A percentile compares a stretch with the other conserved stretches of the same genome.
phyloP scores from a whole-genome alignment of 805 yeast genomes.

The Lipomyces orientalis region DNA sequence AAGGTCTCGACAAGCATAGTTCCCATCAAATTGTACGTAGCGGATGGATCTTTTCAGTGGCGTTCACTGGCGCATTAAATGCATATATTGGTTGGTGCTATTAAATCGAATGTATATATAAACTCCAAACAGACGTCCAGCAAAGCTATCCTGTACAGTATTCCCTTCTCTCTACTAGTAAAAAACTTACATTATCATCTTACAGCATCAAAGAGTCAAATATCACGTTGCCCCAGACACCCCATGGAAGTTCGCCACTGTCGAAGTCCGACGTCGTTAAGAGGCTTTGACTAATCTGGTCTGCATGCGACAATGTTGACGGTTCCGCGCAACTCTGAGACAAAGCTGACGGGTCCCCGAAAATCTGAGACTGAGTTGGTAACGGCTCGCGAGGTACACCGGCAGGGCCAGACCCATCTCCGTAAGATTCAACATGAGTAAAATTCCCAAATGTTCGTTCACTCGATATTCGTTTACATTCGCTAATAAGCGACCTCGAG shows the following conservation, averaged over 20 bases:
- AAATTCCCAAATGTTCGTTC: neutral
- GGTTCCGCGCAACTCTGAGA: neutral
- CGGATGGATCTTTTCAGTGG: too few species aligned
- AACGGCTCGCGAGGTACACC: neutral
- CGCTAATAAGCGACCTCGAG: neutral
- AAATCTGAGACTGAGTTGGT: neutral
- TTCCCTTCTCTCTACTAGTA: neutral
- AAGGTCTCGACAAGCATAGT: too few species aligned
- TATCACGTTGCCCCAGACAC: neutral
- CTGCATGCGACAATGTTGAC: neutral
- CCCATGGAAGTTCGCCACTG: slow-evolving; percentile 1
- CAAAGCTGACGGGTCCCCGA: neutral
- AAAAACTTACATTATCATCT: too few species aligned
- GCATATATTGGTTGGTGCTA: too few species aligned
- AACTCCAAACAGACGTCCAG: too few species aligned
- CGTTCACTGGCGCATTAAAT: too few species aligned
- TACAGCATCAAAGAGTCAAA: slow-evolving; percentile 3
- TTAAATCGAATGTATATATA: too few species aligned
- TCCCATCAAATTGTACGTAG: too few species aligned
- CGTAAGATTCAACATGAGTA: neutral
- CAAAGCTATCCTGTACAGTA: neutral
- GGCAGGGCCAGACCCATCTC: neutral
- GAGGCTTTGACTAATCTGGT: neutral
- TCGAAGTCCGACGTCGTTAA: neutral
- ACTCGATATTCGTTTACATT: neutral